Base-by-base conservation (phyloP, 1,139 yeast species). In the Candida freyschussii region DNA sequence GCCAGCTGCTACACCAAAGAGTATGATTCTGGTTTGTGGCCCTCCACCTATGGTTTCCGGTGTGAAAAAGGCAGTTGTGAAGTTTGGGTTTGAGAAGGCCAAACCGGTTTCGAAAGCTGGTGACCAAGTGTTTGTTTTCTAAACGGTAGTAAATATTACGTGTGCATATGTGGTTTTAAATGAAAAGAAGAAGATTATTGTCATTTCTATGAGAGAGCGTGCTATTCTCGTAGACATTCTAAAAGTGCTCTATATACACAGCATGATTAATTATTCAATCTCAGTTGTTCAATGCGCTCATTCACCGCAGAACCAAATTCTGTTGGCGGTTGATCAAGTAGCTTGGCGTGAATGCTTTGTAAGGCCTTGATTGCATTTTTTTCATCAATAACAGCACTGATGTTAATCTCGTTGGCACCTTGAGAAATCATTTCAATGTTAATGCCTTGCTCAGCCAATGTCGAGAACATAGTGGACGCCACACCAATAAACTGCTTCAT, bases 341-440 rank as follows among this genome's bases (percentile, higher is more conserved):
- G 63, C 40, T 75, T 77, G 32, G 82, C 83, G 55, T 91, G 98
- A 40, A 91, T 77, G 4, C 91, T 81, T 53, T 78, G 78, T 44
- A 91, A 69, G 2, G 97, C 97, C 56, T 85, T 80, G 29, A 86
- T 65, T 10, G 95, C 79, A 53, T 91, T 94, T 39, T 66, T 65
- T 47, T 83, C 87, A 46, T 82, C 85, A 40, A 91, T 86, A 36
- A 91, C 98, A 41, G 97, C 94, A 24, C 95, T 84, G 36, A 91
- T 91, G 59, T 91, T 91, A 51, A 91, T 91, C 62, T 91, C 98
- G 55, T 91, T 89, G 21, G 98, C 96, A 47, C 98, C 98, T 67
- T 91, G 98, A 36, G 89, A 77, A 55, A 91, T 91, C 98, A 91
- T 91, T 60, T 91, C 98, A 50, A 91, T 87, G 62, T 91, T 91